Conservation (phyloP, 2,329 filamentous ascomycete species). For the Fusarium pseudograminearum region DNA sequence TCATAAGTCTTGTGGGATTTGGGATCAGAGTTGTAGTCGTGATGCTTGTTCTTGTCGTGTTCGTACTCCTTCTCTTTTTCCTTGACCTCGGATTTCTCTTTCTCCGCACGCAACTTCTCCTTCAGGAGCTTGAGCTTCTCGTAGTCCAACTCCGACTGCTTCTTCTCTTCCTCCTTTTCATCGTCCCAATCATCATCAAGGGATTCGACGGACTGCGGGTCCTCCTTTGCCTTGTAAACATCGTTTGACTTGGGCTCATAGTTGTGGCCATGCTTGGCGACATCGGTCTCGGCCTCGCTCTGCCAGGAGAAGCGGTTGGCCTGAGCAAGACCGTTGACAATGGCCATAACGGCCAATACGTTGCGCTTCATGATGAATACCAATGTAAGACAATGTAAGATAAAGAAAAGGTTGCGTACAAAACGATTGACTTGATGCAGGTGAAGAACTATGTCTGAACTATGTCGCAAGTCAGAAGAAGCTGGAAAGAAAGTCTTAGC, state of each 20-base stretch:
- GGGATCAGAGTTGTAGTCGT: conserved; percentile 6
- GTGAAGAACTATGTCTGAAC: conserved; percentile 16
- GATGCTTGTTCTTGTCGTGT: conserved; percentile 1
- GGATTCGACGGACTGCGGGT: background rate
- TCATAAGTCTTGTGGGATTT: conserved; percentile 3
- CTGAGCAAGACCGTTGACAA: conserved; percentile 41
- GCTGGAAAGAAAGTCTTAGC: conserved; percentile 13
- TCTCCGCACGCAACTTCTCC: conserved; percentile 2
- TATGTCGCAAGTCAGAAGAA: conserved; percentile 10
- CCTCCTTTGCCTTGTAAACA: background rate
- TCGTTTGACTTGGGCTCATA: background rate
- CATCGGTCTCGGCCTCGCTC: conserved; percentile 11
- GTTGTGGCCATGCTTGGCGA: background rate
- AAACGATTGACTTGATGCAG: conserved; percentile 24
- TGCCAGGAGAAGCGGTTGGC: conserved; percentile 29
- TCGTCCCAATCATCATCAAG: conserved; percentile 2
- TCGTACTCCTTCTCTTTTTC: conserved; percentile 13
- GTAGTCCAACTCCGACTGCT: conserved; percentile 4
- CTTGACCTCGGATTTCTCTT: conserved; percentile 7
- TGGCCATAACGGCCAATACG: conserved; percentile 42
- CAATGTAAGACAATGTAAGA: background rate
- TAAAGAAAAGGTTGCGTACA: conserved; percentile 2
- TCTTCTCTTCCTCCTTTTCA: conserved; percentile 10
- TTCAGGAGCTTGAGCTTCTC: background rate
- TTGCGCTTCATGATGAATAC: conserved; percentile 42